Percentiles rank a stretch among this genome's conserved stretches.
phyloP scores from a whole-genome alignment of 129 eudicot genomes.

The Calendula officinalis region DNA sequence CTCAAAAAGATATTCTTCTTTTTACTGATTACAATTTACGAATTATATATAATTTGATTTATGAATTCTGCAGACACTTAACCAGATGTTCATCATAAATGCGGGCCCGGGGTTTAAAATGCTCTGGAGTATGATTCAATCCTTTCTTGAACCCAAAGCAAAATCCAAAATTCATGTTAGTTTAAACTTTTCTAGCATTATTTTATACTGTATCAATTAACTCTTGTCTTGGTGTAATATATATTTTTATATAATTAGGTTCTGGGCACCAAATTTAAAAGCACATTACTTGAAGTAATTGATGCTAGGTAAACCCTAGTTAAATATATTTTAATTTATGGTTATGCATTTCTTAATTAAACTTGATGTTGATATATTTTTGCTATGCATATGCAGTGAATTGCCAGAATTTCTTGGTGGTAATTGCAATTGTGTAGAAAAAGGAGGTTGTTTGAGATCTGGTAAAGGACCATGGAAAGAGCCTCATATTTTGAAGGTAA shows the following conservation, averaged over 20 bases:
- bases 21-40: neutral
- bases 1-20: no score
- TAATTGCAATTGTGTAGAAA: constrained; percentile 58
- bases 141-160: constrained; percentile 72
- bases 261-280: constrained; percentile 60
- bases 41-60: neutral
- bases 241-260: constrained; percentile 43
- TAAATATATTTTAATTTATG: neutral
- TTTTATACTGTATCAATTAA: constrained; percentile 10
- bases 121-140: constrained; percentile 64
- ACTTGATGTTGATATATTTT: constrained; percentile 12
- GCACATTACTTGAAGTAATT: constrained; percentile 75
- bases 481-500: constrained; percentile 53
- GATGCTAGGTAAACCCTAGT: constrained; percentile 55
- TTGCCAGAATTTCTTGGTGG: constrained; percentile 89
- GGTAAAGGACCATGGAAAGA: constrained; percentile 89
- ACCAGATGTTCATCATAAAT: constrained; percentile 73
- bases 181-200: neutral
- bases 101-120: constrained; percentile 78
- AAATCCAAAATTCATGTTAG: constrained; percentile 76
- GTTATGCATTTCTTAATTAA: neutral
- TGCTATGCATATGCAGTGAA: constrained; percentile 43
- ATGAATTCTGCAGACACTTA: constrained; percentile 57
- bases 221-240: neutral
- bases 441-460: constrained; percentile 74